Percentiles rank a stretch among this genome's conserved stretches.
These are phyloP conservation scores for Fusarium tricinctum DNA, from an alignment of 2,329 filamentous ascomycete genomes.

Conservation along the genomic window DNA sequence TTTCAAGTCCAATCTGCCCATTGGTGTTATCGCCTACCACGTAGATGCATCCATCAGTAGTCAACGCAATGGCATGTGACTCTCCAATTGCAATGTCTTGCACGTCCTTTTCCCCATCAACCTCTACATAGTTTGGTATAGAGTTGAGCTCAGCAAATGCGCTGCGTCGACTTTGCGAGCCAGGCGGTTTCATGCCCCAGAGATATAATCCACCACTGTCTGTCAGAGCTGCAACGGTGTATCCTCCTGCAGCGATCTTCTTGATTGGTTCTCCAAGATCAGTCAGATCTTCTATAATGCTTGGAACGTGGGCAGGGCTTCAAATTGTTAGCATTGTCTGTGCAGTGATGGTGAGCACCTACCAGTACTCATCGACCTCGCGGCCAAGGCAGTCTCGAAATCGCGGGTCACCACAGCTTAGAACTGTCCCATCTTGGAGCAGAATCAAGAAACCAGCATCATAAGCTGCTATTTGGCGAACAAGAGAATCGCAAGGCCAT, in stretches of 20 bases:
- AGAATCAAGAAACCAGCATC: constrained; percentile 65
- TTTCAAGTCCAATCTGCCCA: constrained; percentile 69
- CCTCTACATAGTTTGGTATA: constrained; percentile 61
- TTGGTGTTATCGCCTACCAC: constrained; percentile 69
- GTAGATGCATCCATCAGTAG: constrained; percentile 64
- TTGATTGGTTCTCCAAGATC: constrained; percentile 66
- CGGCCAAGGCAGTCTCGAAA: constrained; percentile 71
- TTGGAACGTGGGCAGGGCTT: constrained; percentile 63
- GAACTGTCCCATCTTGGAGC: constrained; percentile 60
- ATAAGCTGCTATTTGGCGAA: constrained; percentile 62
- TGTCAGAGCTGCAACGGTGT: constrained; percentile 70
- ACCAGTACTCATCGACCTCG: constrained; percentile 57
- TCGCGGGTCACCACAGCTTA: constrained; percentile 70
- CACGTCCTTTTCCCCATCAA: constrained; percentile 65
- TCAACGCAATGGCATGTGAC: constrained; percentile 70
- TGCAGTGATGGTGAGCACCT: not conserved
- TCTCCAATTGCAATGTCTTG: constrained; percentile 70
- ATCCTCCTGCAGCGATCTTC: constrained; percentile 70
- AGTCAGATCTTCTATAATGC: constrained; percentile 62
- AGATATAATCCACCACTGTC: constrained; percentile 70
- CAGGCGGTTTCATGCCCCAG: constrained; percentile 64
- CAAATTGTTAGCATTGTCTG: constrained; percentile 15
- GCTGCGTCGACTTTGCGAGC: constrained; percentile 51
- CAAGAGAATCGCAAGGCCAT: constrained; percentile 45
- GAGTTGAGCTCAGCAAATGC: constrained; percentile 51